Base-by-base conservation (phyloP, 2,329 filamentous ascomycete genomes). In the Fusarium drepaniforme region DNA sequence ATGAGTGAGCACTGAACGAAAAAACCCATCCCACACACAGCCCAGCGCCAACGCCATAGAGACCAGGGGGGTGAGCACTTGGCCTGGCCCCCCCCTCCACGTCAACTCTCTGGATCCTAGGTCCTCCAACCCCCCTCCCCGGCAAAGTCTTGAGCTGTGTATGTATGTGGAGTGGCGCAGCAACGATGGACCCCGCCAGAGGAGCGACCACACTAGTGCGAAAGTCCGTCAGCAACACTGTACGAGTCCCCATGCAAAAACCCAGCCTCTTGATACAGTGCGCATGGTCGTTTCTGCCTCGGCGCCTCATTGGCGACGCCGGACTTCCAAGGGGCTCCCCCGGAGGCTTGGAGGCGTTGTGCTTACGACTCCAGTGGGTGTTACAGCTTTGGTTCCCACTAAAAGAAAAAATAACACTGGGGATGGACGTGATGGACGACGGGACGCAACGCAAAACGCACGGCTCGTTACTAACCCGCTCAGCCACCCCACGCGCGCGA, bases 331-430 rank as follows among this genome's bases (percentile, higher is more conserved):
- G 61, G 44, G 46, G 61, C 15, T 53, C 49, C 49, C 49, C 49
- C 49, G 49, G 49, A 35, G 60, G 57, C 59, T 71, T 74, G 61
- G 70, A 57, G 73, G 73, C 70, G 73, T 73, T 51, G 73, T 66
- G 73, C 73, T 74, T 75, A 75, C 73, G 73, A 74, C 70, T 74
- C 60, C 62, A 64, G 51, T 38, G 59, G 63, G 44, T 60, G 73
- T 73, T 75, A 75, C 72, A 73, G 68, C 72, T 74, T 74, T 56
- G 59, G 72, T 72, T 69, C 71, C 72, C 72, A 66, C 68, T 73
- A 73, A 75, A 65, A 35, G 12, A 35, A 13, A 35, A 35, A 13
- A 13, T 13, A 61, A 49, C 44, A 49, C 44, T 25, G 15, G 23
- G 21, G 42, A 49, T 49, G 21, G 30, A 33, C 42, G 42, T 23